Evolutionary conservation across 2,329 filamentous ascomycete species (phyloP), one percentile per base, ranked within the genome.

Genomic region (Penicillium concentricum): DNA sequence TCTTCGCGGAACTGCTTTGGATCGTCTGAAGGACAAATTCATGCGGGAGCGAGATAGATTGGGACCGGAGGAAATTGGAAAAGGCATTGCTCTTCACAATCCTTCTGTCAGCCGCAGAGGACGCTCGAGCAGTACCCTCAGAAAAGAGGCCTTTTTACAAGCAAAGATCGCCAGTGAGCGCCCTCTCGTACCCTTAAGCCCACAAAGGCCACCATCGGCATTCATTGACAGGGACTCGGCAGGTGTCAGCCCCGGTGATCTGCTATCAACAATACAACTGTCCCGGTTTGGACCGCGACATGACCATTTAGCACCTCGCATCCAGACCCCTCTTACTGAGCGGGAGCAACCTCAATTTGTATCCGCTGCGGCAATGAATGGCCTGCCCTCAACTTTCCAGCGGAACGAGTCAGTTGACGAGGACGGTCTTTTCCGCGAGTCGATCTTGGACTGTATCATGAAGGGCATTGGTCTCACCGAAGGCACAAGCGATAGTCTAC

Each of bases 51-150:
- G 88, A 62, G 92, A 97, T 67, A 86, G 92, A 10, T 85, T 92
- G 20, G 89, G 88, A 2, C 84, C 86, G 2, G 91, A 94, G 66
- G 91, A 97, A 58, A 85, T 88, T 18, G 87, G 85, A 61, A 97
- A 97, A 74, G 95, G 94, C 0, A 97, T 99, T 64, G 94, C 95
- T 5, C 79, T 99, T 38, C 94, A 99, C 71, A 99, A 97, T 66
- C 84, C 87, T 10, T 87, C 68, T 71, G 83, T 71, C 12, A 82
- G 84, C 48, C 84, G 86, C 44, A 84, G 88, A 53, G 84, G 89
- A 57, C 84, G 88, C 55, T 91, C 92, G 0, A 90, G 85, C 53
- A 87, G 87, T 43, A 86, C 84, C 28, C 77, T 97, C 22, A 83
- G 91, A 51, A 93, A 92, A 72, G 92, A 96, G 62, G 90, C 88